Evolutionary conservation across 2,329 filamentous ascomycete genomes (phyloP).

Genomic region (Neurospora crassa): DNA sequence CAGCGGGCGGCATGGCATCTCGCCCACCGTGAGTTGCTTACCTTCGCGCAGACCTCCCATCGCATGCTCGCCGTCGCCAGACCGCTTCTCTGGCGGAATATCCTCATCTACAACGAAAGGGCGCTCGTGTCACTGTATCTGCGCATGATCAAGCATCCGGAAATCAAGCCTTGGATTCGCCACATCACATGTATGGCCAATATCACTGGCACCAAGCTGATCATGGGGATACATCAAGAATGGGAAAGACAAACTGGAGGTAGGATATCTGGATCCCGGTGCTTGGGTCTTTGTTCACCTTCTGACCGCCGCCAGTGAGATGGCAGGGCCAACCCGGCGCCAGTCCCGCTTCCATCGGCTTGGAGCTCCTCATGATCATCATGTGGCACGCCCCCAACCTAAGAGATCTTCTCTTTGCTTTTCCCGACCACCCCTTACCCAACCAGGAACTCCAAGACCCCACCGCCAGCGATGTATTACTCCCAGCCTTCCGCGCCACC

Average conservation of each 20-base stretch:
- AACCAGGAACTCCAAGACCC: not conserved
- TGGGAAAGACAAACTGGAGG: conserved; percentile 14
- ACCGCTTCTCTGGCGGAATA: conserved; percentile 18
- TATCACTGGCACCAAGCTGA: conserved; percentile 9
- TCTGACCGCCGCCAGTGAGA: conserved; percentile 12
- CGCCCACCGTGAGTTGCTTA: conserved; percentile 13
- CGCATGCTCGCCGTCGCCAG: conserved; percentile 18
- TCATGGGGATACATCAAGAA: conserved; percentile 11
- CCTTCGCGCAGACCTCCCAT: conserved; percentile 17
- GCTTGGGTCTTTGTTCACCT: not conserved
- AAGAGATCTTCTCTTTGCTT: conserved; percentile 16
- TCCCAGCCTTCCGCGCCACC: conserved; percentile 3
- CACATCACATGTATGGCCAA: conserved; percentile 18
- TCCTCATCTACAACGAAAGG: conserved; percentile 16
- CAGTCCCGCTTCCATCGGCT: conserved; percentile 6
- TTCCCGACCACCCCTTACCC: conserved; percentile 14
- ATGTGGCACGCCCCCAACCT: conserved; percentile 15
- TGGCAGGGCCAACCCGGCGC: conserved; percentile 6
- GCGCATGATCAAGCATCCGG: conserved; percentile 12
- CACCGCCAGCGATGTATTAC: conserved; percentile 3
- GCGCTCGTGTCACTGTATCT: conserved; percentile 14
- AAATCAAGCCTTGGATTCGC: conserved; percentile 16
- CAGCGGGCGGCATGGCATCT: conserved; percentile 18
- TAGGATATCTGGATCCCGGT: conserved; percentile 6
- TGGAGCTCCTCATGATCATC: conserved; percentile 16